These are phyloP conservation scores for Perkinsus marinus DNA, from an alignment of 169 alveolate species.

Conservation along the genomic window DNA sequence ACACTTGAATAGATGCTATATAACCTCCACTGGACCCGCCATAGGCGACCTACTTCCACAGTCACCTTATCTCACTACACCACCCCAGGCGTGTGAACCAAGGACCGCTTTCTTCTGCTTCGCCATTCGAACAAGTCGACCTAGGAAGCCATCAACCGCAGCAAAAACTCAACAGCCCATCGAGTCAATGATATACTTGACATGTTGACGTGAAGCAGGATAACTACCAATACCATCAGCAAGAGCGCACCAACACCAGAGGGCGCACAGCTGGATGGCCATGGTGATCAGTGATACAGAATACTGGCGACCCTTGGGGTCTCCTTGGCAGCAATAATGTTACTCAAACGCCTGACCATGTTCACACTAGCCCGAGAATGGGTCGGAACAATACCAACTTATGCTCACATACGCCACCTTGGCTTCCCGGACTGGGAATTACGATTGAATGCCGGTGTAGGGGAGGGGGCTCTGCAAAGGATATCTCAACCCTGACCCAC, in stretches of 20 bases:
- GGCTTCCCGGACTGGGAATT: not conserved
- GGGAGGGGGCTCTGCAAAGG: not conserved
- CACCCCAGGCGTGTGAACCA: not conserved
- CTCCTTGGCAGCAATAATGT: no score
- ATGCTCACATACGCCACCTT: not conserved
- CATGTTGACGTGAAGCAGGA: not conserved
- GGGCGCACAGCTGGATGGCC: no score
- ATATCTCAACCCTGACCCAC: not conserved
- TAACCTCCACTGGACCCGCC: not conserved
- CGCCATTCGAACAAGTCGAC: not conserved
- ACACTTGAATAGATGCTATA: not conserved
- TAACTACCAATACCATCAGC: not conserved
- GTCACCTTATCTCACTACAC: not conserved
- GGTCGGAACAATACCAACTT: not conserved
- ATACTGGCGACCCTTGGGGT: no score
- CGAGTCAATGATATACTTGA: not conserved
- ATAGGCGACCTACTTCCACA: not conserved
- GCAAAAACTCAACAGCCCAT: not conserved
- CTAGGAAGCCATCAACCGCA: not conserved
- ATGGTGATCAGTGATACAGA: no score
- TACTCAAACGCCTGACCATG: no score
- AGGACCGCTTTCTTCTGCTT: not conserved
- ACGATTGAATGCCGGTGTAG: not conserved
- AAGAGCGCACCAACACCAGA: no score
- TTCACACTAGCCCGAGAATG: no score